Evolutionary conservation across 148 eudicot species (phyloP), one percentile per base, ranked within the genome.

Genomic region (Nepenthes mirabilis): DNA sequence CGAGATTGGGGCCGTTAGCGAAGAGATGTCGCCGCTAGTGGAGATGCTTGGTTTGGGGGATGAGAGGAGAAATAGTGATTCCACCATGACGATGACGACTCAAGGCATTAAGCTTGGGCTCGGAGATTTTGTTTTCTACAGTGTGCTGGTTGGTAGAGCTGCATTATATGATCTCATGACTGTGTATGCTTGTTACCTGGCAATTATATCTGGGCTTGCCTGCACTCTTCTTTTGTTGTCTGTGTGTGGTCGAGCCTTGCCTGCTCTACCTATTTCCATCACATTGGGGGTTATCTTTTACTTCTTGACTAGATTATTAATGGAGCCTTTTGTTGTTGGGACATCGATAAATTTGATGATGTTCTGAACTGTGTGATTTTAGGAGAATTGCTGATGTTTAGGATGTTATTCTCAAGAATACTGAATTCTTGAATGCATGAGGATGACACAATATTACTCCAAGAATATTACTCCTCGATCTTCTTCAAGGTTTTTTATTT

Each of bases 81-180:
- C 74, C 23, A 23, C 23, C 23, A 23, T 23, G 23, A 23, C 23
- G 23, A 23, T 23, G 23, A 23, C 23, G 23, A 23, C 23, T 23
- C 23, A 1, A 45, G 48, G 48, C 48, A 49, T 45, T 56, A 43
- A 34, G 47, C 36, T 55, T 9, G 43, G 47, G 45, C 32, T 56
- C 9, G 50, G 47, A 23, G 60, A 51, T 68, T 90, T 86, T 65
- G 82, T 86, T 11, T 90, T 86, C 71, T 86, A 90, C 43, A 86
- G 95, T 60, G 97, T 90, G 67, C 78, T 90, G 47, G 95, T 90
- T 70, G 97, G 97, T 43, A 83, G 97, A 68, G 97, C 97, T 45
- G 95, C 97, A 35, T 86, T 90, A 95, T 90, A 86, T 73, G 97
- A 90, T 75, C 65, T 90, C 37, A 86, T 90, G 97, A 90, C 95